Conservation (phyloP, 257 asterid species). For the Paraleonurus japonicus region DNA sequence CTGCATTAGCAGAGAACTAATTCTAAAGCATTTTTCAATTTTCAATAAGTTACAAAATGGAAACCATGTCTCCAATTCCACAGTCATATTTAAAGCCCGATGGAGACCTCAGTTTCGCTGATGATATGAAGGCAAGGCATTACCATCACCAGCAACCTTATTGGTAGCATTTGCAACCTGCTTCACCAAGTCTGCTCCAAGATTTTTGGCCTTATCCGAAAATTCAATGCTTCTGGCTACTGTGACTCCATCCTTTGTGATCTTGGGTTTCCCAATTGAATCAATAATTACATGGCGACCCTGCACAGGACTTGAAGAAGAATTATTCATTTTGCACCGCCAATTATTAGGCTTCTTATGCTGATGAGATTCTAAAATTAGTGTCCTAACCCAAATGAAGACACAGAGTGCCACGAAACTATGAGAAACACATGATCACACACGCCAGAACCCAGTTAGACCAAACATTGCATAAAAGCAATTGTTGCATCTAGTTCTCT, state of each 20-base stretch:
- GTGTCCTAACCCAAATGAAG: background rate
- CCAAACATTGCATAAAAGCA: background rate
- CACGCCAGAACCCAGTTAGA: background rate
- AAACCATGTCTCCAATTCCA: background rate
- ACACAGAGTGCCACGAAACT: background rate
- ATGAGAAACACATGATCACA: background rate
- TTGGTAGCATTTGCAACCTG: constrained; percentile 90
- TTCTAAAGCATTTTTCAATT: background rate
- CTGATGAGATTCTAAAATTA: background rate
- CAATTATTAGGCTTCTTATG: background rate
- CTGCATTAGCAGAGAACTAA: background rate
- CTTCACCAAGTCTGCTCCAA: constrained; percentile 91
- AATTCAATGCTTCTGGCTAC: constrained; percentile 88
- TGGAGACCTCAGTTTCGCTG: background rate
- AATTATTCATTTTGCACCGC: constrained; percentile 6
- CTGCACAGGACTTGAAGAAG: constrained; percentile 40
- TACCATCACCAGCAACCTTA: constrained; percentile 92
- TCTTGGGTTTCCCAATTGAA: constrained; percentile 55
- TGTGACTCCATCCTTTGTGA: constrained; percentile 92
- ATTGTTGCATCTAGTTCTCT: background rate
- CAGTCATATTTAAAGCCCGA: background rate
- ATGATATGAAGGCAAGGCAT: constrained; percentile 29
- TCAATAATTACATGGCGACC: constrained; percentile 80
- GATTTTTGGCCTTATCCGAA: constrained; percentile 62
- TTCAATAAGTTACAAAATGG: background rate